Evolutionary conservation across 2,329 filamentous ascomycete genomes (phyloP).

Genomic region (Dactylonectria macrodidyma): DNA sequence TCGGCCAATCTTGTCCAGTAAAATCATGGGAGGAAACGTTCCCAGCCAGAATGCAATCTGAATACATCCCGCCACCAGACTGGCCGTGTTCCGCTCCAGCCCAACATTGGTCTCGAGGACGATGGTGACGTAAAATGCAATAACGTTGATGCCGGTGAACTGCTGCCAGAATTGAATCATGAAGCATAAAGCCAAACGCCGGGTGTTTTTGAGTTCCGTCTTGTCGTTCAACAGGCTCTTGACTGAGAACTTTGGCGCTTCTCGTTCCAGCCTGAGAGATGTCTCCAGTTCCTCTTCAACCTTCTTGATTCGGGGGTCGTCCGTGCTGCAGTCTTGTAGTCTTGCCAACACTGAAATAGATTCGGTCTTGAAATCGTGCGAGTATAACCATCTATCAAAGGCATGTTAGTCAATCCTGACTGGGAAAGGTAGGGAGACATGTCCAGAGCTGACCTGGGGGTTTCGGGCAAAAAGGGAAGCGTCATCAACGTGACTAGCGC

Average conservation of each 20-base stretch:
- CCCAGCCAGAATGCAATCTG: conserved; percentile 13
- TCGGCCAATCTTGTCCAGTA: conserved; percentile 7
- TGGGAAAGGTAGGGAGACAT: not conserved
- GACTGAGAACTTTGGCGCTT: conserved; percentile 3
- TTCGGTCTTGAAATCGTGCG: not conserved
- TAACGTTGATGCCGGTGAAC: conserved; percentile 12
- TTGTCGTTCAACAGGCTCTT: conserved; percentile 2
- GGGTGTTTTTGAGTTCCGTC: conserved; percentile 3
- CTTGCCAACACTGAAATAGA: not conserved
- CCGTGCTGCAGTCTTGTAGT: conserved; percentile 5
- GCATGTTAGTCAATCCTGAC: not conserved
- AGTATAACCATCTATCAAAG: conserved; percentile 1
- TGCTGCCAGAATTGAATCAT: conserved; percentile 16
- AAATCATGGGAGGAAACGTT: not conserved
- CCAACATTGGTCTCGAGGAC: conserved; percentile 5
- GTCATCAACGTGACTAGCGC: not conserved
- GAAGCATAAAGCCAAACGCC: not conserved
- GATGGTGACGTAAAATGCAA: conserved; percentile 12
- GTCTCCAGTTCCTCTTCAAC: not conserved
- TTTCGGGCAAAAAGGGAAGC: conserved; percentile 9
- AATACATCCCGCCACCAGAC: conserved; percentile 4
- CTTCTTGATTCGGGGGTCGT: not conserved
- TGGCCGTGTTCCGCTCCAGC: not conserved
- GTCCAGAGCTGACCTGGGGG: not conserved
- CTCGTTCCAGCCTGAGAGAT: not conserved